phyloP scores from a whole-genome alignment of 2,329 filamentous ascomycete species.

The Lasiodiplodia sp. region DNA sequence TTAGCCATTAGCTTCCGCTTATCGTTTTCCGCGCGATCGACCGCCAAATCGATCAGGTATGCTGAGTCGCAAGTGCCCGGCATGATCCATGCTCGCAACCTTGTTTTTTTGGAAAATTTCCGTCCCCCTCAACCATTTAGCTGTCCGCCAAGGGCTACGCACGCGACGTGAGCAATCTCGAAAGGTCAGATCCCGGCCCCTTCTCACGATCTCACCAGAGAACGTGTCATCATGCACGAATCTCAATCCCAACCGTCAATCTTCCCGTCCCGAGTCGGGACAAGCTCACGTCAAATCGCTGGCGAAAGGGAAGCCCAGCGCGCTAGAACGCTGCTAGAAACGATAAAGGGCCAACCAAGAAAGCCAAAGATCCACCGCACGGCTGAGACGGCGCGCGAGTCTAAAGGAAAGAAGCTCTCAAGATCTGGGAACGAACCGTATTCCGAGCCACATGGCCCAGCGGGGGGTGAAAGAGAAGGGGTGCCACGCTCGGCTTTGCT shows the following conservation, averaged over 20 bases:
- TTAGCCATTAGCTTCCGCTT: conserved; percentile 19
- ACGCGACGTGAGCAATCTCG: not conserved
- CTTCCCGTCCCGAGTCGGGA: not conserved
- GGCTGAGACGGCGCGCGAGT: not conserved
- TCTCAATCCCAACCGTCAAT: not conserved
- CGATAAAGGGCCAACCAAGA: not conserved
- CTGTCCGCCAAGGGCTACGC: not conserved
- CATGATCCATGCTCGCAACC: conserved; percentile 16
- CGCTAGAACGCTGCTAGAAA: conserved; percentile 21
- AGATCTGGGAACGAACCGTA: not conserved
- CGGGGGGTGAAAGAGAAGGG: not conserved
- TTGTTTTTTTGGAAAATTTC: not conserved
- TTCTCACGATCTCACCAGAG: not conserved
- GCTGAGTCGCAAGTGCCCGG: conserved; percentile 9
- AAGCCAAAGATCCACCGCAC: not conserved
- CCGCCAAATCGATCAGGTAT: conserved; percentile 1
- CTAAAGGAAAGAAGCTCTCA: not conserved
- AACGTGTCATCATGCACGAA: not conserved
- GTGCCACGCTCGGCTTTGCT: conserved; percentile 26
- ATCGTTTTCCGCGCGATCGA: conserved; percentile 27
- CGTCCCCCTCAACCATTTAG: not conserved
- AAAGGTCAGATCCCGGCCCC: not conserved
- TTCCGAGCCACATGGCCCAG: not conserved
- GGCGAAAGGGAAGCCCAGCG: not conserved
- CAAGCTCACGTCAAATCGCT: not conserved